Conservation (phyloP, 2,329 filamentous ascomycete species). For the Pseudogymnoascus sp. region DNA sequence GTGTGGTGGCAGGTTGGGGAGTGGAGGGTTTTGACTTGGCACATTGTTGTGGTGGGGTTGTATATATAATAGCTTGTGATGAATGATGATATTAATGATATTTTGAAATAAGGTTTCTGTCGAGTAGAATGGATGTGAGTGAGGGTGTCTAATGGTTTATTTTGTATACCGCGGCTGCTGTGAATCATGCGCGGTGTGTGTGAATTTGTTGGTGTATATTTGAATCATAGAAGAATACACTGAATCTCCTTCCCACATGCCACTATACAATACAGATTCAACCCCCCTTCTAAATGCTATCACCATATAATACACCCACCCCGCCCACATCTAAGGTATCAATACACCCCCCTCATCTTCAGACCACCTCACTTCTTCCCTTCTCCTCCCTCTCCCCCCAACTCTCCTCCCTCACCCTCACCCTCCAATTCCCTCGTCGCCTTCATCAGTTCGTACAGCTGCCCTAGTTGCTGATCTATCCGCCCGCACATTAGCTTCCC, state of each 20-base stretch:
- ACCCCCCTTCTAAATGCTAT: not conserved
- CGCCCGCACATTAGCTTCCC: not conserved
- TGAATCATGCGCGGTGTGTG: not conserved
- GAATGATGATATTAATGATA: not conserved
- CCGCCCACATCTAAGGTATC: not conserved
- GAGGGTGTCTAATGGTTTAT: not conserved
- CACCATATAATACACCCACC: not conserved
- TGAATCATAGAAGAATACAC: not conserved
- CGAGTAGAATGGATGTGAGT: not conserved
- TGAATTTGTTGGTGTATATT: not conserved
- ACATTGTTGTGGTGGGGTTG: not conserved
- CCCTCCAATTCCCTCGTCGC: constrained; percentile 39
- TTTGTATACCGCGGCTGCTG: not conserved
- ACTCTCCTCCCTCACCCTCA: not conserved
- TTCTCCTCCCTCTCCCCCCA: not conserved
- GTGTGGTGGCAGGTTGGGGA: not conserved
- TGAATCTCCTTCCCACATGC: not conserved
- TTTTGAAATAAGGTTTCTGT: too few species aligned
- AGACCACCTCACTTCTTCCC: not conserved
- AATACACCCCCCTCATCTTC: not conserved
- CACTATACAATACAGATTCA: not conserved
- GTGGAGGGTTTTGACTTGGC: not conserved
- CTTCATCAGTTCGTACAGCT: constrained; percentile 91
- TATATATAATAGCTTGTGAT: not conserved
- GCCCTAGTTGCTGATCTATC: constrained; percentile 82